Base-by-base conservation (phyloP, 2,329 filamentous ascomycete species). In the Fusarium bulbicola region DNA sequence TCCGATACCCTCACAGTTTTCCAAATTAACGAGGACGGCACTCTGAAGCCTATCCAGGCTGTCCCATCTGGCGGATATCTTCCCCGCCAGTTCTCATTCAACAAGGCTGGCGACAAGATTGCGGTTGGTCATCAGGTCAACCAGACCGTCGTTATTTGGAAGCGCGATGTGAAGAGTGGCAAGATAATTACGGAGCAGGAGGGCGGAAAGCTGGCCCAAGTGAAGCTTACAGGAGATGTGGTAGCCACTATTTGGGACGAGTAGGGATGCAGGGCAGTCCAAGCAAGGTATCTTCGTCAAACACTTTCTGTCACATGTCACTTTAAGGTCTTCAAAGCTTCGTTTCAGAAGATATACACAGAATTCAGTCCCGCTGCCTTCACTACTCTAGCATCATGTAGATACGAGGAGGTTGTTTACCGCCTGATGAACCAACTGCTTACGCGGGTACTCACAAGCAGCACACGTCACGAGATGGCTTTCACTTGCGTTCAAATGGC, bases 51-150 rank as follows among this genome's bases (percentile, higher is more conserved):
- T 2, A 68, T 77, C 1, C 75, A 77, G 34, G 63, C 68, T 3
- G 72, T 73, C 15, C 75, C 75, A 1, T 75, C 74, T 1, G 75
- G 75, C 3, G 75, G 75, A 9, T 77, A 71, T 45, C 59, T 66
- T 0, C 75, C 75, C 3, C 75, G 75, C 5, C 75, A 77, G 14
- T 77, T 77, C 34, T 74, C 75, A 0, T 77, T 77, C 47, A 77
- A 77, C 53, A 76, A 75, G 10, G 58, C 52, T 5, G 75, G 75
- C 28, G 75, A 77, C 26, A 77, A 69, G 54, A 70, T 77, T 53
- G 75, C 75, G 1, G 75, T 77, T 7, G 75, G 75, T 4, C 75
- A 77, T 20, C 75, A 77, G 24, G 71, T 62, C 16, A 77, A 77
- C 16, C 69, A 40, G 9, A 77, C 75, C 1, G 75, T 77, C 0